Base-by-base conservation (phyloP, 305 asterid genomes). In the Fraxinus ornus region DNA sequence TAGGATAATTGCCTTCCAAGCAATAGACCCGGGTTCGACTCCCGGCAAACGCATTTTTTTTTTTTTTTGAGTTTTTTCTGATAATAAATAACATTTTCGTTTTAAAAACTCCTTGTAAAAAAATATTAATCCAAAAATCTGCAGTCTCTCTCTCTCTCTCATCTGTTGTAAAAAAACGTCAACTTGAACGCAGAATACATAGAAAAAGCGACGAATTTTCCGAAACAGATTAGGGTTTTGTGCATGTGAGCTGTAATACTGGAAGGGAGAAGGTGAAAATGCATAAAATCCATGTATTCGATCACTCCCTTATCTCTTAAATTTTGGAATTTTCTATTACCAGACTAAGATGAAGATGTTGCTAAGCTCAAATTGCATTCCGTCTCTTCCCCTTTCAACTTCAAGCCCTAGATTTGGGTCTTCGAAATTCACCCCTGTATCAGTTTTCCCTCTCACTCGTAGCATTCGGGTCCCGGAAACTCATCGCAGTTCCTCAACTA, bases 1-100 rank as follows among this genome's bases (percentile, higher is more conserved):
- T 84, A 91, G 92, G 95, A 91, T 90, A 90, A 90, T 89, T 89
- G 91, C 93, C 89, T 91, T 88, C 94, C 91, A 91, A 89, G 91
- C 92, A 89, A 91, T 90, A 77, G 93, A 88, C 87, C 91, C 89
- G 92, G 93, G 90, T 87, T 90, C 89, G 91, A 88, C 94, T 91
- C 91, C 90, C 89, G 93, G 89, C 91, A 89, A 24, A 86, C 90
- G 91, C 94, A 7, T 26, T n/a, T n/a, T n/a, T n/a, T n/a, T n/a
- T 26, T 30, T 30, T 3, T 30, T 8, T 8, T 8, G n/a, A 44
- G 55, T 12, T 44, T 44, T 44, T 44, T 12, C n/a, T 12, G n/a
- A 12, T 37, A 2, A 10, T 7, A 7, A 6, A 37, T 37, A 39
- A 7, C 47, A 39, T 39, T 39, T 41, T 41, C 52, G 4, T 41